Base-by-base conservation (phyloP, 306 rosid genomes). In the Trifolium pratense region DNA sequence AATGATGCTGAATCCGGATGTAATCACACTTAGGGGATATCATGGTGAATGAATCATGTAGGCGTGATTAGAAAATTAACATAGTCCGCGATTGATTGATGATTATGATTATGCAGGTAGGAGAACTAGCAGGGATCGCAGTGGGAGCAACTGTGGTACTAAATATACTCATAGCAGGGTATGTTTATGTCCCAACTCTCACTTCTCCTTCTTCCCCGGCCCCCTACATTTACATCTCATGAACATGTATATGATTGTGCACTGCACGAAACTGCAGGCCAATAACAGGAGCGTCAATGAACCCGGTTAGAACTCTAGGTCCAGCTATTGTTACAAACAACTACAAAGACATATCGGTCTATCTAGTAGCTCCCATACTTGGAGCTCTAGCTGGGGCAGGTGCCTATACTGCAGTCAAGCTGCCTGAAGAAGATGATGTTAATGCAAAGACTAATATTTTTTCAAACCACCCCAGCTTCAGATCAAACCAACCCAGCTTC, bases 81-180 rank as follows among this genome's bases (percentile, higher is more conserved):
- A 16, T 23, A 45, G 13, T 60, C 56, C 14, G 2, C 29, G 42
- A 63, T 40, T 18, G 71, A 34, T 39, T 26, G 3, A 25, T 25
- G 29, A 25, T 11, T 20, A 59, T 76, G 80, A 68, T 49, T 4
- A 51, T 72, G 82, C 82, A 93, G 97, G 96, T 90, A 49, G 96
- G 97, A 42, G 97, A 87, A 78, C 76, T 90, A 31, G 98, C 93
- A 4, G 98, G 96, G 79, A 86, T 93, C 64, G 96, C 97, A 1
- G 97, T 90, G 17, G 97, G 98, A 65, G 98, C 93, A 3, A 90
- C 91, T 2, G 98, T 93, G 11, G 90, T 89, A 96, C 90, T 89
- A 73, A 93, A 90, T 70, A 81, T 93, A 13, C 97, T 90, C 76
- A 81, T 89, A n/a, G 96, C 98, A 25, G 98, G 93, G 98, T 64